Conservation (phyloP, 768 basidiomycete genomes). For the Amanita subjunquillea region DNA sequence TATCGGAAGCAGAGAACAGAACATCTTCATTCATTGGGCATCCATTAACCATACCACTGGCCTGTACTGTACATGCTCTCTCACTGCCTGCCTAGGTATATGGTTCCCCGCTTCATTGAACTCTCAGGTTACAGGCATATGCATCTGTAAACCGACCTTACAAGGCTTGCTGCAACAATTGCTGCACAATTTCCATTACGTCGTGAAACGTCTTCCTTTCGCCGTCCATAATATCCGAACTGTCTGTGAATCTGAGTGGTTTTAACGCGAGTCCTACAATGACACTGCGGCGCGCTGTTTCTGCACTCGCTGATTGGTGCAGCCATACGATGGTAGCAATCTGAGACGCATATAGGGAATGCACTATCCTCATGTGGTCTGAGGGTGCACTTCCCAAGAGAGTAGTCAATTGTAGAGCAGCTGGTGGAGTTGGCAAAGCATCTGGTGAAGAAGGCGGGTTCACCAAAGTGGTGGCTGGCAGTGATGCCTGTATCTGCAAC, state of each 20-base stretch:
- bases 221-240: slow-evolving; percentile 19
- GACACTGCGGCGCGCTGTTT: slow-evolving; percentile 43
- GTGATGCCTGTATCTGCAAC: slow-evolving; percentile 67
- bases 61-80: too few species aligned
- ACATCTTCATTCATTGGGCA: slow-evolving; percentile 28
- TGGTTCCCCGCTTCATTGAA: neutral
- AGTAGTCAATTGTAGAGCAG: slow-evolving; percentile 67
- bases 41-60: slow-evolving; percentile 20
- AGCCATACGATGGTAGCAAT: slow-evolving; percentile 80
- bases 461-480: slow-evolving; percentile 56
- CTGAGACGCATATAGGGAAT: slow-evolving; percentile 79
- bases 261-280: slow-evolving; percentile 68
- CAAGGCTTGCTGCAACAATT: slow-evolving; percentile 17
- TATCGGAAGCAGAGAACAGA: slow-evolving; percentile 21
- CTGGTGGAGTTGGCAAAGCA: slow-evolving; percentile 46
- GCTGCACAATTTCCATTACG: slow-evolving; percentile 38
- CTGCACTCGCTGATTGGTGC: slow-evolving; percentile 28
- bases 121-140: neutral
- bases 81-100: too few species aligned
- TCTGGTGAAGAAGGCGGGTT: slow-evolving; percentile 25
- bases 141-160: neutral
- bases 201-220: slow-evolving; percentile 37
- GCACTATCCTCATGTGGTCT: slow-evolving; percentile 56
- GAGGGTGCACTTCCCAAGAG: slow-evolving; percentile 70
- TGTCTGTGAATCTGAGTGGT: neutral